phyloP scores from a whole-genome alignment of 2,329 filamentous ascomycete species.

The Sporothrix luriei region DNA sequence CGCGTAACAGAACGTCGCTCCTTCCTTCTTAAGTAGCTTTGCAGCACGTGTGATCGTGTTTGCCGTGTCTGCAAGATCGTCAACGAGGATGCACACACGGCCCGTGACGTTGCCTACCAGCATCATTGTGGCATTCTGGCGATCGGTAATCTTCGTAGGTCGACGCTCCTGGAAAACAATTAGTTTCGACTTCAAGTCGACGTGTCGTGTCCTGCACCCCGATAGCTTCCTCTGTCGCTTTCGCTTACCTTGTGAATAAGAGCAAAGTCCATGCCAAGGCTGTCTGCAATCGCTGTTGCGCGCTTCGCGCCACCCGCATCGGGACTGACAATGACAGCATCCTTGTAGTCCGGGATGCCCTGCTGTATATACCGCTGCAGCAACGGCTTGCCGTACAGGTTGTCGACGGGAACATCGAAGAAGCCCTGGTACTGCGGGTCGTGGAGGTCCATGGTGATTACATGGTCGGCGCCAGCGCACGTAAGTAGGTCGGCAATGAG shows the following conservation, averaged over 20 bases:
- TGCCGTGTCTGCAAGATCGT: slow-evolving; percentile 92
- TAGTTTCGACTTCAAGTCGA: not conserved
- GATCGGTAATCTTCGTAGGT: slow-evolving; percentile 72
- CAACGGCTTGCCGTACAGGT: slow-evolving; percentile 83
- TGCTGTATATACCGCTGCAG: slow-evolving; percentile 73
- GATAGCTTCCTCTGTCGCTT: not conserved
- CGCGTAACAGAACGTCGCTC: slow-evolving; percentile 87
- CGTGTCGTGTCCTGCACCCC: not conserved
- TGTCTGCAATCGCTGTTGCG: slow-evolving; percentile 91
- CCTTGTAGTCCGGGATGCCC: slow-evolving; percentile 79
- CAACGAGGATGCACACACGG: slow-evolving; percentile 81
- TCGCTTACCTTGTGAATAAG: slow-evolving; percentile 90
- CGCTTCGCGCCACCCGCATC: slow-evolving; percentile 96
- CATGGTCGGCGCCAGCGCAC: slow-evolving; percentile 92
- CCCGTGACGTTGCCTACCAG: slow-evolving; percentile 73
- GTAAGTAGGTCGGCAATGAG: slow-evolving; percentile 92
- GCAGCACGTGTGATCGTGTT: slow-evolving; percentile 97
- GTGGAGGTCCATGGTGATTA: slow-evolving; percentile 93
- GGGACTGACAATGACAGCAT: slow-evolving; percentile 90
- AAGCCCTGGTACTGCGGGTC: slow-evolving; percentile 98
- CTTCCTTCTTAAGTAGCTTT: slow-evolving; percentile 94
- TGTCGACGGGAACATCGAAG: slow-evolving; percentile 98
- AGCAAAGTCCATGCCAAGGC: slow-evolving; percentile 90
- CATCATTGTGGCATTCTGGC: slow-evolving; percentile 82
- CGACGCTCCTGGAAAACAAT: slow-evolving; percentile 47